These are phyloP conservation scores for Solanum clarkiae DNA, from an alignment of 257 asterid genomes.

Conservation along the genomic window DNA sequence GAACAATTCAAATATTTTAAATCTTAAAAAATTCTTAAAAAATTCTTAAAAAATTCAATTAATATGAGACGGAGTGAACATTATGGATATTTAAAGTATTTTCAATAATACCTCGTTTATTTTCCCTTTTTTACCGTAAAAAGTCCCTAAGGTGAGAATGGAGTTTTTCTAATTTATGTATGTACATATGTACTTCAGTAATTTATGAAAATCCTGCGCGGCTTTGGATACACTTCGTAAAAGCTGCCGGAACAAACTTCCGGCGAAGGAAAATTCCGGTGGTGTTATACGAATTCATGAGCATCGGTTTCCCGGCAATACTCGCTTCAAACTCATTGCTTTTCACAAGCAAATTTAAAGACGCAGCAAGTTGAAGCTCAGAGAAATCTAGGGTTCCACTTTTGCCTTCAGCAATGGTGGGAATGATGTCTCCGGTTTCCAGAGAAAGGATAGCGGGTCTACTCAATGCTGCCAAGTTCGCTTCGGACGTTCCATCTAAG, in stretches of 20 bases:
- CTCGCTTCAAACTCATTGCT: neutral
- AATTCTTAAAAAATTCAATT: fast-evolving
- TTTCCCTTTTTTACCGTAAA: neutral
- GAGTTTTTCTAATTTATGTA: neutral
- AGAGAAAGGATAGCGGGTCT: conserved; percentile 41
- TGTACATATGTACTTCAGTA: neutral
- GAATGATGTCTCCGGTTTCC: conserved; percentile 31
- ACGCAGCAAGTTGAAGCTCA: neutral
- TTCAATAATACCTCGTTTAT: no score
- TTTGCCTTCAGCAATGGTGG: conserved; percentile 26
- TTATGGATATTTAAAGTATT: no score
- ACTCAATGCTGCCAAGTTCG: conserved; percentile 37
- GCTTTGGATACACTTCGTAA: neutral
- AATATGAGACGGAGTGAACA: no score
- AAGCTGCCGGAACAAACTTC: neutral
- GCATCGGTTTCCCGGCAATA: neutral
- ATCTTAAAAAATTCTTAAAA: no score
- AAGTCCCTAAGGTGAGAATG: neutral
- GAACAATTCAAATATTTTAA: no score
- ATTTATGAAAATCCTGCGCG: neutral
- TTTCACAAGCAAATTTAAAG: neutral
- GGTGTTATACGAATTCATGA: neutral
- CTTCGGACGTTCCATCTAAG: conserved; percentile 37
- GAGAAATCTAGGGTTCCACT: conserved; percentile 5
- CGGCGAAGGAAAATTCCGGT: neutral